Conservation (phyloP, 345 rosid genomes). For the Laguncularia racemosa region DNA sequence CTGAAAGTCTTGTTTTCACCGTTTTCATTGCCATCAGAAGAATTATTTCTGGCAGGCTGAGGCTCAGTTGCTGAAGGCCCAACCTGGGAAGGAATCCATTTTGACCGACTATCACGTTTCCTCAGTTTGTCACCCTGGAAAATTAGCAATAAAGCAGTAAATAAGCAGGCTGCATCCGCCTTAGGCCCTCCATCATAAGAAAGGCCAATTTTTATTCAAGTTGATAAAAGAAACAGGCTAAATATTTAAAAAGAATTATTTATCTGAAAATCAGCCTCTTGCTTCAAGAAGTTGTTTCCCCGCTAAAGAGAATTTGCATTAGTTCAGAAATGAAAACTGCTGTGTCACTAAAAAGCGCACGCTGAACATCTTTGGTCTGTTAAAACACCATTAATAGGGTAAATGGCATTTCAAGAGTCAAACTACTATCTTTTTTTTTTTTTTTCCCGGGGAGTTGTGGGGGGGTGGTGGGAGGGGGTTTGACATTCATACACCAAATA, state of each 20-base stretch:
- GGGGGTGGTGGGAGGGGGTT: too few relatives aligned
- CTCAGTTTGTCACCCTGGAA: conserved; percentile 71
- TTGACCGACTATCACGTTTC: conserved; percentile 64
- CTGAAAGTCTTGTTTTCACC: conserved; percentile 21
- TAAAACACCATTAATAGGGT: too few relatives aligned
- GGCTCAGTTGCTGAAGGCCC: conserved; percentile 20
- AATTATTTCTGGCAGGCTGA: conserved; percentile 25
- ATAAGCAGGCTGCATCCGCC: neutral
- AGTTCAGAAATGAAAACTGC: too few relatives aligned
- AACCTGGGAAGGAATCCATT: conserved; percentile 49
- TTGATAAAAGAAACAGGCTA: conserved; percentile 4
- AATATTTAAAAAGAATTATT: neutral
- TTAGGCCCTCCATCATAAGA: neutral
- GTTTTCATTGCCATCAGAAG: conserved; percentile 13
- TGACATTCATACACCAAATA: too few relatives aligned
- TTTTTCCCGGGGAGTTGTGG: too few relatives aligned
- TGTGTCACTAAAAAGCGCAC: too few relatives aligned
- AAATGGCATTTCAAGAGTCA: too few relatives aligned
- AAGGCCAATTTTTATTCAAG: neutral
- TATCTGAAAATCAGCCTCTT: neutral
- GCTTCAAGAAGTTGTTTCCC: too few relatives aligned
- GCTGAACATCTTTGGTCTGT: too few relatives aligned
- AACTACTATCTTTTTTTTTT: too few relatives aligned
- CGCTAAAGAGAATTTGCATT: too few relatives aligned
- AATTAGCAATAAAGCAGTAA: conserved; percentile 8